Base-by-base conservation (phyloP, 2,329 filamentous ascomycete genomes). In the Scleromitrula shiraiana region DNA sequence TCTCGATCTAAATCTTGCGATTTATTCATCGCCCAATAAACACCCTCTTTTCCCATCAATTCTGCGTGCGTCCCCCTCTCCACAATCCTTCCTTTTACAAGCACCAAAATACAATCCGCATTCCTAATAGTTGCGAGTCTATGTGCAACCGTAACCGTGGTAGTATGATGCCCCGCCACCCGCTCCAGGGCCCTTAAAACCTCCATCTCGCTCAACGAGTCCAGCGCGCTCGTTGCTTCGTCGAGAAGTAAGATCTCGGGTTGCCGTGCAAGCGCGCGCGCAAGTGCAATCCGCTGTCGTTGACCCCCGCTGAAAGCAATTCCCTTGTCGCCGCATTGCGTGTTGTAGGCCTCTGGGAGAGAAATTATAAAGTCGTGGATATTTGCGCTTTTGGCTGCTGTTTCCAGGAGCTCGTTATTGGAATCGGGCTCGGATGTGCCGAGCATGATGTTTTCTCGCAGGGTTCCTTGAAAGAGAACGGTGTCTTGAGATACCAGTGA, bases 251-350 rank as follows among this genome's bases (percentile, higher is more conserved):
- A 70, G 50, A 97, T 80, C 66, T 85, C 88, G 5, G 91, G 90
- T 59, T 94, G 78, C 15, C 90, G 83, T 36, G 96, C 80, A 14
- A 96, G 72, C 0, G 91, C 91, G 5, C 91, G 80, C 2, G 91
- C 90, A 62, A 97, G 96, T 42, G 58, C 89, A 33, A 96, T 82
- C 50, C 91, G 84, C 66, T 97, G 91, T 63, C 95, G 94, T 67
- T 96, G 91, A 0, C 91, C 91, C 42, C 91, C 91, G 2, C 83
- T 89, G 8, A 95, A 70, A 61, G 95, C 76, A 8, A 79, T 75
- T 41, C 90, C 91, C 69, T 95, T 94, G 65, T 77, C 85, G 20
- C 91, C 91, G 23, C 94, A 88, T 2, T 88, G 62, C 0, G 89
- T 95, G 61, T 82, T 77, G 69, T 95, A 88, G 14, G 87, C 73